These are phyloP conservation scores for Saprolegnia diclina DNA, from an alignment of 352 stramenopile genomes.

Conservation along the genomic window DNA sequence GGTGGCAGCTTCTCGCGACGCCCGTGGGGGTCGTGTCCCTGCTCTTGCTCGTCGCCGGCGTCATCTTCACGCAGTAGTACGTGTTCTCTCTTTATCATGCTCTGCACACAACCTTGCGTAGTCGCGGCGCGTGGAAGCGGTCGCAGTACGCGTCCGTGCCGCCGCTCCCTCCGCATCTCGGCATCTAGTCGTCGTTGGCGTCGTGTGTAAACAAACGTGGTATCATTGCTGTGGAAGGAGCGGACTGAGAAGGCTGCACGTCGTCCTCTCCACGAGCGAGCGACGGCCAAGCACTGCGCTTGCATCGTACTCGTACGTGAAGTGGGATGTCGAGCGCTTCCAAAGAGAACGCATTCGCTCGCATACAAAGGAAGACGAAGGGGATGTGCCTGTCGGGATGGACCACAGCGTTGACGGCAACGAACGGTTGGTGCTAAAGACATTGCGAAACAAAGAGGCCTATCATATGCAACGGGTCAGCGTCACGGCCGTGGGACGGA, in stretches of 20 bases:
- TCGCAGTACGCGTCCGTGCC: neutral
- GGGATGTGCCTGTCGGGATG: too few relatives aligned
- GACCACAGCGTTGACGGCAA: too few relatives aligned
- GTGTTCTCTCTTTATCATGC: neutral
- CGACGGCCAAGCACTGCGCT: neutral
- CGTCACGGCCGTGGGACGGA: too few relatives aligned
- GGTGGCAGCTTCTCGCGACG: neutral
- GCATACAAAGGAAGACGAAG: too few relatives aligned
- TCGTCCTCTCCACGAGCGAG: too few relatives aligned
- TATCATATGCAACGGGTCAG: too few relatives aligned
- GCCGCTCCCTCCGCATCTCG: neutral
- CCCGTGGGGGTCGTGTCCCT: neutral
- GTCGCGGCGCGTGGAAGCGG: neutral
- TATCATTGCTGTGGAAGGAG: too few relatives aligned
- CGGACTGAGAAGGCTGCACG: too few relatives aligned
- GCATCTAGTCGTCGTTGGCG: neutral
- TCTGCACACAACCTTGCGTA: neutral
- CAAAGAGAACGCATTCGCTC: too few relatives aligned
- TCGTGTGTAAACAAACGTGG: too few relatives aligned
- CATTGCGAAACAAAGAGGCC: neutral
- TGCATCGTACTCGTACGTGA: neutral
- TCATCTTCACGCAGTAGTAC: slow-evolving; percentile 2
- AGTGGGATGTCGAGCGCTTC: too few relatives aligned
- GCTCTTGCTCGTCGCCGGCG: neutral
- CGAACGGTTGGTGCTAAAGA: neutral